Base-by-base conservation (phyloP, 768 basidiomycete species). In the Agaricus subrufescens region DNA sequence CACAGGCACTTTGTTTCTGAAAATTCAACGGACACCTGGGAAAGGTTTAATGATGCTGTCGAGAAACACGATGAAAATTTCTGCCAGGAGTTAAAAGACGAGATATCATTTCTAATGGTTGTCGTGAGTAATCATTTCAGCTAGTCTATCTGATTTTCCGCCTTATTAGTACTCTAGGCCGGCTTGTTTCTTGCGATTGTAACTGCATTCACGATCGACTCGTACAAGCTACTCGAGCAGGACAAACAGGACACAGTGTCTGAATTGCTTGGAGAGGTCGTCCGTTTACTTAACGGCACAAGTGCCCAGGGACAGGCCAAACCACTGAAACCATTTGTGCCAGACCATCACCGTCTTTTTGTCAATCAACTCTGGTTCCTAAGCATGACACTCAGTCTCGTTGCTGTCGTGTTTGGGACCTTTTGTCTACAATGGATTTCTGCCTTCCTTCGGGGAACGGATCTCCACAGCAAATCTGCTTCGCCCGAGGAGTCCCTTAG, bases 221-320 rank as follows among this genome's bases (percentile, higher is more conserved):
- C 56, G 19, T 52, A 46, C 43, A 52, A 52, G 14, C 52, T 43
- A 37, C 50, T 57, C 25, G 6, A 44, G 30, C 37, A 38, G 4
- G 54, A 56, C 19, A 25, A 30, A 23, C 31, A 50, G 39, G 43
- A 52, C 15, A n/a, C 25, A 4, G 7, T n/a, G 15, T 75, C 0
- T 1, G 40, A 14, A 15, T 25, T 42, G 23, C 47, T 49, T 40
- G 15, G 14, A 25, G 31, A 40, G 39, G 37, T 43, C 8, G 46
- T 47, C 8, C 54, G 47, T 3, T 40, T 55, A 26, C 46, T 49
- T 4, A 55, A 47, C 10, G 38, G 48, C 19, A 43, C 47, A 5
- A 55, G 40, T 29, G 46, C 30, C 14, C 51, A 27, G 23, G 51
- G 51, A 45, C 44, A 19, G 15, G 40, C 40, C 40, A 42, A 4